Percentiles rank a stretch among this genome's conserved stretches.
Evolutionary conservation across 2,329 filamentous ascomycete genomes (phyloP).

Genomic region (Pestalotiopsis sp.): DNA sequence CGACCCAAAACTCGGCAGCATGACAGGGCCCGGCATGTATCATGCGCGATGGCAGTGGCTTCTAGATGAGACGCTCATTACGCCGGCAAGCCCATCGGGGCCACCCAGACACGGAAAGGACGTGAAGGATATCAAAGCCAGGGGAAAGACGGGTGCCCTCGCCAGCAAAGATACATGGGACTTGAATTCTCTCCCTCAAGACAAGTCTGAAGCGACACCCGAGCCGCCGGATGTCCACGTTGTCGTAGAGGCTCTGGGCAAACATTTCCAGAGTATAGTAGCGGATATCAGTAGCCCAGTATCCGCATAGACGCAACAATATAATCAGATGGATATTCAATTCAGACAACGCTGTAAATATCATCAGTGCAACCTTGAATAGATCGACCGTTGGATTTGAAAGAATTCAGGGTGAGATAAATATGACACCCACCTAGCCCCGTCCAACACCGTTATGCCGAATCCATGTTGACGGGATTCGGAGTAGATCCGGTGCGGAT

Average conservation of each 20-base stretch:
- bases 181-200: conserved; percentile 22
- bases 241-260: conserved; percentile 40
- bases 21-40: conserved; percentile 70
- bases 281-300: conserved; percentile 16
- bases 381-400: not conserved
- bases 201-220: conserved; percentile 30
- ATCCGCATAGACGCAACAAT: not conserved
- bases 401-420: not conserved
- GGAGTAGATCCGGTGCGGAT: not conserved
- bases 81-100: conserved; percentile 55
- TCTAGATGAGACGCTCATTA: conserved; percentile 68
- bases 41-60: conserved; percentile 71
- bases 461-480: not conserved
- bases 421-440: not conserved
- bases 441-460: not conserved
- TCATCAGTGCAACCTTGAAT: not conserved
- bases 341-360: not conserved
- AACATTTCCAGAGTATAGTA: conserved; percentile 37
- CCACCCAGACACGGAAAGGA: conserved; percentile 54
- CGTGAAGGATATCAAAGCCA: conserved; percentile 42
- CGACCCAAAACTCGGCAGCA: conserved; percentile 23
- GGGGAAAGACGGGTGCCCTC: conserved; percentile 40
- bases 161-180: conserved; percentile 26
- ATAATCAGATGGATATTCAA: not conserved
- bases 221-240: conserved; percentile 41